A percentile compares a stretch with the other conserved stretches of the same genome.
phyloP scores from a whole-genome alignment of 73 alveolate species.

The Symbiodinium natans region DNA sequence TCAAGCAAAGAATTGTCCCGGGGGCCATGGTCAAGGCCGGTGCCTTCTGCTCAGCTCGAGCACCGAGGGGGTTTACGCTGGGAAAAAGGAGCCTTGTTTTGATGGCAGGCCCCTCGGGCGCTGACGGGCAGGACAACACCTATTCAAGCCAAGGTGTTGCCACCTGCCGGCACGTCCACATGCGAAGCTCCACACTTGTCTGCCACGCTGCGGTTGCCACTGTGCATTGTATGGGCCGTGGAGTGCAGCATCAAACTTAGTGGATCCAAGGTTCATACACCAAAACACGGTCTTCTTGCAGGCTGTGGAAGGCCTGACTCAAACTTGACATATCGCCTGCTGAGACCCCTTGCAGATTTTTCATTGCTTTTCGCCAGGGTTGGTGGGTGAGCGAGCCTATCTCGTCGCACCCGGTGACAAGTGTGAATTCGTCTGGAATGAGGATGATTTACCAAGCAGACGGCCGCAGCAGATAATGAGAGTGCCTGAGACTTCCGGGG shows the following conservation, averaged over 20 bases:
- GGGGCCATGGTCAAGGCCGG: slow-evolving; percentile 44
- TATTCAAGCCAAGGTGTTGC: slow-evolving; percentile 12
- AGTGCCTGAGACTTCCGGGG: background rate
- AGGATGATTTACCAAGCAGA: slow-evolving; percentile 19
- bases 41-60: background rate
- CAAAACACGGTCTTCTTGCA: slow-evolving; percentile 32
- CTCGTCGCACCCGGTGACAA: slow-evolving; percentile 79
- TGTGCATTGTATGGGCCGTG: too few species aligned
- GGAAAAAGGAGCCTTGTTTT: background rate
- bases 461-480: background rate
- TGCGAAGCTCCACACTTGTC: too few species aligned
- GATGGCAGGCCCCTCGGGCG: background rate
- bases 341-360: too few species aligned
- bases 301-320: slow-evolving; percentile 36
- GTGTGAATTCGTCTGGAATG: slow-evolving; percentile 32
- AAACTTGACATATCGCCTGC: too few species aligned
- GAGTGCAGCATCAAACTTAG: too few species aligned
- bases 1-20: slow-evolving; percentile 4
- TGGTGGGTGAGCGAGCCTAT: slow-evolving; percentile 77
- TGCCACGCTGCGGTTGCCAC: too few species aligned
- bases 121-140: background rate
- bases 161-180: background rate
- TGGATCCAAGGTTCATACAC: slow-evolving; percentile 8
- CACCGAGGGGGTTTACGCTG: background rate
- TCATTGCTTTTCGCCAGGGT: background rate